Base-by-base conservation (phyloP, 2,329 filamentous ascomycete genomes). In the Colletotrichum eremochloae region DNA sequence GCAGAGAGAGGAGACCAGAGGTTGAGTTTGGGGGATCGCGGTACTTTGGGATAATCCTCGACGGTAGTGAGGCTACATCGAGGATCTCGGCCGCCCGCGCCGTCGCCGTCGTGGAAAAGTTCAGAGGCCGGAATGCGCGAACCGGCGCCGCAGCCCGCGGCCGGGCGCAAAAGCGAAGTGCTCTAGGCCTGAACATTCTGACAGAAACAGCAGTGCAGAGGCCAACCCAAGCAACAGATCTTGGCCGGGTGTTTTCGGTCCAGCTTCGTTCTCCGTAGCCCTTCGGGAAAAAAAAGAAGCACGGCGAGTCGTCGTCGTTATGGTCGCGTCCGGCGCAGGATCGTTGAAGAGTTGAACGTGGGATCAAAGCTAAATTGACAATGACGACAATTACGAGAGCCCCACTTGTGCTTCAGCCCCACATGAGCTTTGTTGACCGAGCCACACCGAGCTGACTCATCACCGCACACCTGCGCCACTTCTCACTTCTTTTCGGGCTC, bases 41-140 rank as follows among this genome's bases (percentile, higher is more conserved):
- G 80, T 92, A 93, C 75, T 84, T 85, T 12, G 92, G 91, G n/a
- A 88, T 81, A 55, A 91, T 84, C 66, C 91, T 87, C 58, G 86
- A 80, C 3, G 87, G 86, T 8, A 92, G 84, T 31, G 81, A 76
- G 6, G 84, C 80, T 36, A 86, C 81, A 76, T 88, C 85, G 76
- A 85, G 84, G 33, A 92, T 84, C 75, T 88, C 83, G 29, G 70
- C 76, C 80, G 74, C 83, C 82, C 86, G 82, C 5, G 72, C 50
- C 52, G 58, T 69, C 7, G 71, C 61, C 14, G 68, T 58, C 9
- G 67, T 74, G 20, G 65, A 63, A n/a, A 50, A 58, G 38, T 20
- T 33, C 24, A 57, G 20, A 14, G 70, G 70, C 40, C 55, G 70
- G 12, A 70, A 60, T 24, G 61, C 40, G 38, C 55, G 60, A 56